Evolutionary conservation across 2,329 filamentous ascomycete genomes (phyloP).

Genomic region (Coniella vitis): DNA sequence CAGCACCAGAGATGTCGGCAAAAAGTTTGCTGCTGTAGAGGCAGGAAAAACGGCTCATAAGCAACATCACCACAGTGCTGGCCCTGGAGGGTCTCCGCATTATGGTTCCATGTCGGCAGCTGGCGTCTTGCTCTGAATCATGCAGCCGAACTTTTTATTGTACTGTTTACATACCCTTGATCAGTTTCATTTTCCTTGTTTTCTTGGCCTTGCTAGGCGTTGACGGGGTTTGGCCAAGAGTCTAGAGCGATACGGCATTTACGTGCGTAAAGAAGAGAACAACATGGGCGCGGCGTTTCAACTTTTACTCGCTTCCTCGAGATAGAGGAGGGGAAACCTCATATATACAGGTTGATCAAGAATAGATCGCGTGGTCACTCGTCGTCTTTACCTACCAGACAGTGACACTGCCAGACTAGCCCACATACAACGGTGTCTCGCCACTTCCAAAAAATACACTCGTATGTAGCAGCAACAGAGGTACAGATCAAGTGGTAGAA

Average conservation of each 20-base stretch:
- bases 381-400: no score
- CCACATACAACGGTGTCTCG: no score
- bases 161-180: background rate
- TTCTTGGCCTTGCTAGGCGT: conserved; percentile 11
- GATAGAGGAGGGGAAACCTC: no score
- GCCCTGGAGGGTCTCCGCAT: conserved; percentile 16
- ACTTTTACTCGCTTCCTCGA: background rate
- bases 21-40: conserved; percentile 62
- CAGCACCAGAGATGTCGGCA: conserved; percentile 65
- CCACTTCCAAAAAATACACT: no score
- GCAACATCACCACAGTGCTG: conserved; percentile 18
- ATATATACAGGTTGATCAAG: no score
- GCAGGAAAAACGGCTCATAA: conserved; percentile 22
- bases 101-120: conserved; percentile 6
- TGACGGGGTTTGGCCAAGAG: conserved; percentile 6
- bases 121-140: conserved; percentile 9
- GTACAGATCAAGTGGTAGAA: no score
- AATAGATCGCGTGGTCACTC: no score
- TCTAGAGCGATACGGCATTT: conserved; percentile 10
- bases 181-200: no score
- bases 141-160: background rate
- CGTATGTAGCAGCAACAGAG: no score
- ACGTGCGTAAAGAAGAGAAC: conserved; percentile 4
- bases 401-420: no score
- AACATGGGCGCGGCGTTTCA: conserved; percentile 10